Evolutionary conservation across 2,329 filamentous ascomycete genomes (phyloP).

Genomic region (Moelleriella libera): DNA sequence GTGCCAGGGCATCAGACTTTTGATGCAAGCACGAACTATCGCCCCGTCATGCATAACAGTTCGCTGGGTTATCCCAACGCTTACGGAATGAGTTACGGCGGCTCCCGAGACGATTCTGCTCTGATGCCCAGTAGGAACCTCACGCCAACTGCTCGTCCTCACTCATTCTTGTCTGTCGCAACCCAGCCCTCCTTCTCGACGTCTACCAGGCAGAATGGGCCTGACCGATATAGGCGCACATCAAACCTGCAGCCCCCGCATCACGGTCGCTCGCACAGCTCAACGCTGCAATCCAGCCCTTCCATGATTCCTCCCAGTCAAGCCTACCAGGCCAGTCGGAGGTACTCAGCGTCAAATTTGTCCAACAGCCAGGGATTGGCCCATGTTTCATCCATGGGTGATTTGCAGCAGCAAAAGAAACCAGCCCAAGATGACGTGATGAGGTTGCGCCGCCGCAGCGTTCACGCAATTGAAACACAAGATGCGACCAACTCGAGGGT

Average conservation of each 20-base stretch:
- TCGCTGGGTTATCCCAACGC: constrained; percentile 24
- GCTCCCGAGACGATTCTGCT: constrained; percentile 38
- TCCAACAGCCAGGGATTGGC: constrained; percentile 28
- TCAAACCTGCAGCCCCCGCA: constrained; percentile 23
- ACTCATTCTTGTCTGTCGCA: constrained; percentile 25
- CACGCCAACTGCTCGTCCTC: constrained; percentile 23
- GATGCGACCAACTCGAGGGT: constrained; percentile 9
- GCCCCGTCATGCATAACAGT: constrained; percentile 14
- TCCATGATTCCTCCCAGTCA: constrained; percentile 12
- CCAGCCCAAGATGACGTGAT: constrained; percentile 52
- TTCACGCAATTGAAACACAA: constrained; percentile 45
- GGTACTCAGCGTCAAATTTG: constrained; percentile 25
- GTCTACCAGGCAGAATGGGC: constrained; percentile 31
- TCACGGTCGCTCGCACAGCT: constrained; percentile 23
- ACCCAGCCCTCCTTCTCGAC: constrained; percentile 32
- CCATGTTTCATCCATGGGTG: constrained; percentile 46
- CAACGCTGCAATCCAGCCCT: constrained; percentile 16
- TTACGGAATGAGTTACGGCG: constrained; percentile 20
- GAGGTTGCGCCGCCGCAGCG: constrained; percentile 68
- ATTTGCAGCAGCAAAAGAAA: constrained; percentile 48
- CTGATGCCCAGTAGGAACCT: constrained; percentile 28
- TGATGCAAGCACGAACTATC: constrained; percentile 10
- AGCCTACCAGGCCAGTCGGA: constrained; percentile 8
- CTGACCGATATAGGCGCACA: constrained; percentile 69
- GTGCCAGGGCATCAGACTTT: constrained; percentile 18